Evolutionary conservation across 768 basidiomycete genomes (phyloP).

Genomic region (Phylloporus sp.): DNA sequence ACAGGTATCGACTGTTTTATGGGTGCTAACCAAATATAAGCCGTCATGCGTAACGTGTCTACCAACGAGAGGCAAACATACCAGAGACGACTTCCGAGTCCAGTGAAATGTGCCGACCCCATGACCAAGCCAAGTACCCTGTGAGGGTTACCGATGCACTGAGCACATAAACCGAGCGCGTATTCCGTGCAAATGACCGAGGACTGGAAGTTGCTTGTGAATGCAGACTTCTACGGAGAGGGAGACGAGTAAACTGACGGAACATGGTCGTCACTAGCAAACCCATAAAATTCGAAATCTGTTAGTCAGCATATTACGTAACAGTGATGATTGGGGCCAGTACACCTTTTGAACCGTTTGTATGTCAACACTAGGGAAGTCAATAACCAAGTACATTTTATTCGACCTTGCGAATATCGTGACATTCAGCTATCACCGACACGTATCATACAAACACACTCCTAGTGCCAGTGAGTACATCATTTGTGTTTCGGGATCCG

Average conservation of each 20-base stretch:
- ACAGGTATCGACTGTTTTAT: conserved; percentile 11
- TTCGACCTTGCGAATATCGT: not conserved
- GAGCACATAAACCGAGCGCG: conserved; percentile 32
- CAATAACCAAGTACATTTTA: too few relatives aligned
- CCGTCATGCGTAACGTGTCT: not conserved
- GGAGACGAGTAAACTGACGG: conserved; percentile 48
- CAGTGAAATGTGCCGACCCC: conserved; percentile 44
- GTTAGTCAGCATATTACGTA: conserved; percentile 27
- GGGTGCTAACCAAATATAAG: conserved; percentile 9
- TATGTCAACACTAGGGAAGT: too few relatives aligned
- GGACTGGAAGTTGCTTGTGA: conserved; percentile 33
- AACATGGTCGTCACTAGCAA: conserved; percentile 41
- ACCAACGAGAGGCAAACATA: conserved; percentile 11
- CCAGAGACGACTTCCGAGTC: conserved; percentile 38
- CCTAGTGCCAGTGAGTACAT: conserved; percentile 5
- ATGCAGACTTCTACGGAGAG: conserved; percentile 52
- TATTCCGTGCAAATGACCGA: conserved; percentile 23
- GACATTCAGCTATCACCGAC: conserved; percentile 7
- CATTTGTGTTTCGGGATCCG: conserved; percentile 5
- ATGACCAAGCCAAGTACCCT: conserved; percentile 48
- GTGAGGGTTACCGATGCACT: conserved; percentile 44
- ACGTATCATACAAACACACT: conserved; percentile 21
- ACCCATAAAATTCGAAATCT: conserved; percentile 21
- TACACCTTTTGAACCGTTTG: too few relatives aligned
- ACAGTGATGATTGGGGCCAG: not conserved